Evolutionary conservation across 257 asterid species (phyloP), one percentile per base, ranked within the genome.

Genomic region (Solanum corneliomulleri): DNA sequence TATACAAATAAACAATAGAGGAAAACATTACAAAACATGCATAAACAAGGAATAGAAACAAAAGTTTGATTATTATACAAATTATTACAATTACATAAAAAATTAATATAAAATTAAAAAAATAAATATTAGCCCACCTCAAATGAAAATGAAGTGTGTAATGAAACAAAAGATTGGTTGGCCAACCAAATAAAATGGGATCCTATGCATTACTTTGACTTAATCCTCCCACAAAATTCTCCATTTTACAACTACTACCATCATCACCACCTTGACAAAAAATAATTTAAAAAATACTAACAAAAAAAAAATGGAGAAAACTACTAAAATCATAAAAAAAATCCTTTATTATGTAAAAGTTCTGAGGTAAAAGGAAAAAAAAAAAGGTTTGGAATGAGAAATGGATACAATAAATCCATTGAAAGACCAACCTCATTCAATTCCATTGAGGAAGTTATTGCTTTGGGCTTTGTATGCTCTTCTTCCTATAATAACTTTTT

Each of bases 121-220:
- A 70, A 69, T 16, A 29, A 69, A 7, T 15, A 72, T 72, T 15
- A 77, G 9, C 81, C 71, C 81, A 56, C 86, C 49, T 52, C 80
- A 62, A 81, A 75, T 16, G 49, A 15, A 9, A 35, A 86, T 20
- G 25, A 44, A 77, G 39, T n/a, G 15, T 33, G 14, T 31, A 70
- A 31, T 21, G 6, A 31, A 8, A 70, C 25, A 70, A 10, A 82
- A 37, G 80, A 33, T 80, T 87, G 84, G 84, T 72, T 88, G 89
- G 89, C 89, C 90, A 90, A 85, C 88, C 91, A 88, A 60, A 81
- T 83, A 75, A 31, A 87, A 87, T 88, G 89, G 89, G 88, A 86
- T 87, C 87, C 88, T 87, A 35, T 83, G 47, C 31, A 68, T 78
- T 12, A 49, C 83, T 70, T 89, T 86, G 92, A 90, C 92, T 82